Evolutionary conservation across 1,284 basidiomycete species (phyloP).

Genomic region (Tausonia pullulans): DNA sequence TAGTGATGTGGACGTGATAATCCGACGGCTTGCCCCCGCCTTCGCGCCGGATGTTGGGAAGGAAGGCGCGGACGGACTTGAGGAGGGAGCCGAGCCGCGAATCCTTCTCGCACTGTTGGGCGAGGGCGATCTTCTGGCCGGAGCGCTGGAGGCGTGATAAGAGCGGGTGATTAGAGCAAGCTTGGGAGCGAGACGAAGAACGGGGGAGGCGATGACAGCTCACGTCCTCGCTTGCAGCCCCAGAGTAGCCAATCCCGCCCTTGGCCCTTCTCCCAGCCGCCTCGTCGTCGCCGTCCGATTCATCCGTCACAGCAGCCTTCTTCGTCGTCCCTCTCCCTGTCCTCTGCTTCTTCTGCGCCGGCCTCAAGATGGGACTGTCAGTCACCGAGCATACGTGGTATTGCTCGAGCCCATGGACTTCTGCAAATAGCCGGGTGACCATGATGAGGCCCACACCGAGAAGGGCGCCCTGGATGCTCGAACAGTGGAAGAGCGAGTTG

Average conservation of each 20-base stretch:
- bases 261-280: conserved; percentile 53
- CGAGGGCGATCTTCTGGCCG: conserved; percentile 62
- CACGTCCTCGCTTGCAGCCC: conserved; percentile 66
- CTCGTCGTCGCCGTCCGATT: conserved; percentile 40
- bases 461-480: conserved; percentile 72
- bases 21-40: conserved; percentile 67
- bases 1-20: conserved; percentile 75
- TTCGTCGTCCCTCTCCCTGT: conserved; percentile 8
- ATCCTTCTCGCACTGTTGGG: conserved; percentile 58
- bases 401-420: background rate
- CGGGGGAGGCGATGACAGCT: conserved; percentile 28
- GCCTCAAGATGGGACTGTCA: background rate
- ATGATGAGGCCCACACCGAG: conserved; percentile 47
- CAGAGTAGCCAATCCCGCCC: conserved; percentile 68
- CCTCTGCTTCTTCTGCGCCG: conserved; percentile 21
- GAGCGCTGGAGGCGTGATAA: conserved; percentile 44
- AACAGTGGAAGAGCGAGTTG: conserved; percentile 67
- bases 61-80: conserved; percentile 55
- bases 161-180: too few species aligned
- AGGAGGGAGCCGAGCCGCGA: conserved; percentile 56
- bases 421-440: conserved; percentile 39
- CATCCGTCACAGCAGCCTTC: conserved; percentile 10
- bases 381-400: background rate
- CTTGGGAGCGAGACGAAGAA: background rate
- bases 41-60: conserved; percentile 61